Evolutionary conservation across 1,284 basidiomycete genomes (phyloP).

Genomic region (Boletus smithii): DNA sequence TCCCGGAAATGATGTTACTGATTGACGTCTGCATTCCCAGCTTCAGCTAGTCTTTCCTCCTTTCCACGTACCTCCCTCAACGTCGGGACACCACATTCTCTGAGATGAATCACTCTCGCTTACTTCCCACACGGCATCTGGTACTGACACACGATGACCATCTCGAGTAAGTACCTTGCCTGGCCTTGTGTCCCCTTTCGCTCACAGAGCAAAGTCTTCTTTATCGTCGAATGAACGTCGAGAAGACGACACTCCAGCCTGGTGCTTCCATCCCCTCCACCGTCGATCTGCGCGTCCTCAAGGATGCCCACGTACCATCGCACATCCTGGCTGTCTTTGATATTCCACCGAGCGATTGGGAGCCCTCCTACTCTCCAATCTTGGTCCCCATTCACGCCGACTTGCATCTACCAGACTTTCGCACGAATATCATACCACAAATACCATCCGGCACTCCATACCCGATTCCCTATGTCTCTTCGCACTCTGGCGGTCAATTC

Average conservation of each 20-base stretch:
- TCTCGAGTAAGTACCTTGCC: constrained; percentile 38
- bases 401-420: constrained; percentile 42
- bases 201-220: constrained; percentile 38
- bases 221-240: constrained; percentile 47
- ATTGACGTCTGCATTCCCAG: constrained; percentile 18
- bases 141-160: constrained; percentile 33
- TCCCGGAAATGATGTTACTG: constrained; percentile 19
- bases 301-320: constrained; percentile 43
- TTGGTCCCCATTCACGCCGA: constrained; percentile 47
- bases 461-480: constrained; percentile 31
- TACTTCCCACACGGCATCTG: constrained; percentile 27
- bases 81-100: constrained; percentile 15
- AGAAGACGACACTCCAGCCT: constrained; percentile 26
- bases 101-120: constrained; percentile 26
- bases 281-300: constrained; percentile 42
- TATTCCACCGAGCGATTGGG: constrained; percentile 32
- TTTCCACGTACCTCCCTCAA: constrained; percentile 1
- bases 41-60: constrained; percentile 6
- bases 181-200: neutral
- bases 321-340: constrained; percentile 48
- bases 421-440: constrained; percentile 37
- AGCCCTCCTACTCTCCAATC: constrained; percentile 35
- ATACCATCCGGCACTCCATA: constrained; percentile 32
- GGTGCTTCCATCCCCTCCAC: constrained; percentile 36
- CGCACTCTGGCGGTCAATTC: constrained; percentile 13